Evolutionary conservation across 306 rosid genomes (phyloP).

Genomic region (Dicorynia guianensis): DNA sequence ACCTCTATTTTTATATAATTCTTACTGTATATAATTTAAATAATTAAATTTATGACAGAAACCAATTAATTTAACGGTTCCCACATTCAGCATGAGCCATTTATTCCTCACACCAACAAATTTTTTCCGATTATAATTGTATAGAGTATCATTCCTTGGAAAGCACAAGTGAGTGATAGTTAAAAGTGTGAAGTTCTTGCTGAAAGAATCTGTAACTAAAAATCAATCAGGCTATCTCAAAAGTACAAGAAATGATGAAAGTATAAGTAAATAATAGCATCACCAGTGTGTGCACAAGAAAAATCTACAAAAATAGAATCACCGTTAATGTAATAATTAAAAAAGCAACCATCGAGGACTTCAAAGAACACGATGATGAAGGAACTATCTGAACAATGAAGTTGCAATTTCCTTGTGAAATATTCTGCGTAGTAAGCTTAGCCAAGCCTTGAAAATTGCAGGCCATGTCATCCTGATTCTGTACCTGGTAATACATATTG

Average conservation of each 20-base stretch:
- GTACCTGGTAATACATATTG: constrained; percentile 85
- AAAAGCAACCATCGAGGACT: constrained; percentile 41
- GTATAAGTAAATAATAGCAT: constrained; percentile 13
- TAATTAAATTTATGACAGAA: no score
- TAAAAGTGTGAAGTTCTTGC: constrained; percentile 13
- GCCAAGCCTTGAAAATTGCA: constrained; percentile 95
- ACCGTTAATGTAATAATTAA: constrained; percentile 36
- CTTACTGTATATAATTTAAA: no score
- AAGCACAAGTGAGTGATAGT: neutral
- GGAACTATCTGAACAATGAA: constrained; percentile 78
- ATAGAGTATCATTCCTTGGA: neutral
- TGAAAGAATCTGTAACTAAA: constrained; percentile 16
- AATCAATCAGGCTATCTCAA: constrained; percentile 22
- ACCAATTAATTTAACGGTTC: no score
- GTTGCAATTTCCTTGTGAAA: constrained; percentile 83
- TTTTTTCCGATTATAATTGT: no score
- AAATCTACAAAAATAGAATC: constrained; percentile 50
- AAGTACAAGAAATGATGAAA: constrained; percentile 14
- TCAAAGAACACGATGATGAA: constrained; percentile 50
- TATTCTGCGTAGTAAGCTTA: constrained; percentile 61
- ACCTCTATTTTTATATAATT: no score
- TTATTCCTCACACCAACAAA: no score
- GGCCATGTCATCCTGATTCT: constrained; percentile 77
- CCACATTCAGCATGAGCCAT: no score
- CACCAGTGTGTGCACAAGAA: constrained; percentile 41